Conservation (phyloP, 495 filamentous ascomycete genomes). For the Diplogelasinospora grovesii region DNA sequence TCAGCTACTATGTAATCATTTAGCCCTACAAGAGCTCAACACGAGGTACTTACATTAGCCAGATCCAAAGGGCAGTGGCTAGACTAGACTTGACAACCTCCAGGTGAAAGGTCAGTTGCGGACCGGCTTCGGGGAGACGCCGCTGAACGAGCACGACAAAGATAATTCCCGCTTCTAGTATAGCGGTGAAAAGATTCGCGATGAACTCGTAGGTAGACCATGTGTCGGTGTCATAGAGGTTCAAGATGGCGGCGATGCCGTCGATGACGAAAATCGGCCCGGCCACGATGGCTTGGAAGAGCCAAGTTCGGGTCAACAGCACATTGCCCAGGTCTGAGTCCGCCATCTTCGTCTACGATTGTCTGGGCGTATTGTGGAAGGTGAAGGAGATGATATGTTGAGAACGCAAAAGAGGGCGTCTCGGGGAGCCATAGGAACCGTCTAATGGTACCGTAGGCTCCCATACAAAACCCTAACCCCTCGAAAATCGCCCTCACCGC, state of each 20-base stretch:
- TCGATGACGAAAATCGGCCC: constrained; percentile 6
- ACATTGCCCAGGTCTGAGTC: background rate
- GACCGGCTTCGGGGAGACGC: constrained; percentile 3
- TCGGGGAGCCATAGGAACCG: no score
- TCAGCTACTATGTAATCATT: no score
- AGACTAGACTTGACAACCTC: constrained; percentile 15
- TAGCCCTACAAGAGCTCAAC: background rate
- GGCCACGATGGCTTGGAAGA: constrained; percentile 9
- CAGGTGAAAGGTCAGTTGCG: constrained; percentile 10
- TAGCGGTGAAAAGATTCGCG: constrained; percentile 6
- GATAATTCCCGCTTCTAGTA: constrained; percentile 15
- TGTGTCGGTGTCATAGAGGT: background rate
- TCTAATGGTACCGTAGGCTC: no score
- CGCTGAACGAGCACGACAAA: constrained; percentile 20
- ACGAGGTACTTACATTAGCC: constrained; percentile 10
- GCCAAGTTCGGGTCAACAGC: constrained; percentile 2
- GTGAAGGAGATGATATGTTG: no score
- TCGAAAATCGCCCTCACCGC: no score
- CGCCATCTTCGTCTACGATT: constrained; percentile 24
- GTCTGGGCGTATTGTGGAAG: no score
- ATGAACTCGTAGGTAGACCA: constrained; percentile 4
- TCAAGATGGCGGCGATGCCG: constrained; percentile 7
- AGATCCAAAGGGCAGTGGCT: constrained; percentile 19
- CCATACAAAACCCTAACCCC: no score
- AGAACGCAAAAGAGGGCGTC: no score